Evolutionary conservation across 768 basidiomycete species (phyloP).

Genomic region (Phylloporus sp.): DNA sequence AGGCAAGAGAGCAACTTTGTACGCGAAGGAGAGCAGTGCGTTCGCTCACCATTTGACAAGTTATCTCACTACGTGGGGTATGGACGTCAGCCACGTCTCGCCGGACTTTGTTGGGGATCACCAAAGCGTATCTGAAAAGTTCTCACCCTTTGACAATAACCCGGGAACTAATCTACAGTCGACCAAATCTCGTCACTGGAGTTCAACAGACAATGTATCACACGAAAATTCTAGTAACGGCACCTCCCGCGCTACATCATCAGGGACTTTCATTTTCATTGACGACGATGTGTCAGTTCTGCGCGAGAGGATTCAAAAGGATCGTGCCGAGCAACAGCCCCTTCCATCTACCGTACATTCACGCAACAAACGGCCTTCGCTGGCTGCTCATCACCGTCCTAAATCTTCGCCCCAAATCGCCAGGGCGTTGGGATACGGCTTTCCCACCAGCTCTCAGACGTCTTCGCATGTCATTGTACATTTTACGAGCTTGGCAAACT

Average conservation of each 20-base stretch:
- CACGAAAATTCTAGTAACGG: constrained; percentile 24
- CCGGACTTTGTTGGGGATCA: constrained; percentile 51
- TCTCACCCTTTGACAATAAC: constrained; percentile 6
- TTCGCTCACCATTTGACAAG: constrained; percentile 93
- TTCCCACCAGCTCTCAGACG: constrained; percentile 27
- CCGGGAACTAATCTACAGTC: constrained; percentile 3
- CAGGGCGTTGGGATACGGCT: constrained; percentile 43
- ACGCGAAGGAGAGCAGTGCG: constrained; percentile 80
- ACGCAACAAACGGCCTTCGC: constrained; percentile 60
- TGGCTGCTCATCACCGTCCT: constrained; percentile 65
- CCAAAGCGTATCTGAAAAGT: constrained; percentile 17
- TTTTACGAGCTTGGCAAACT: constrained; percentile 88
- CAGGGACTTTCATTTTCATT: constrained; percentile 75
- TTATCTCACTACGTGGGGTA: constrained; percentile 91
- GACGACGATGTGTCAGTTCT: constrained; percentile 88
- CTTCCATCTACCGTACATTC: constrained; percentile 38
- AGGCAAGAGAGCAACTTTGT: constrained; percentile 79
- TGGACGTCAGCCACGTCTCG: constrained; percentile 84
- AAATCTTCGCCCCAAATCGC: constrained; percentile 80
- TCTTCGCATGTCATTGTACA: constrained; percentile 59
- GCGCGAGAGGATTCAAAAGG: constrained; percentile 64
- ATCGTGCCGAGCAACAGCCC: constrained; percentile 52
- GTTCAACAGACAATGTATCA: constrained; percentile 9
- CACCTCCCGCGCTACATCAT: constrained; percentile 22
- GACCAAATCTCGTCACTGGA: constrained; percentile 24